Conservation (phyloP, 495 filamentous ascomycete genomes). For the Penicillium canariense region DNA sequence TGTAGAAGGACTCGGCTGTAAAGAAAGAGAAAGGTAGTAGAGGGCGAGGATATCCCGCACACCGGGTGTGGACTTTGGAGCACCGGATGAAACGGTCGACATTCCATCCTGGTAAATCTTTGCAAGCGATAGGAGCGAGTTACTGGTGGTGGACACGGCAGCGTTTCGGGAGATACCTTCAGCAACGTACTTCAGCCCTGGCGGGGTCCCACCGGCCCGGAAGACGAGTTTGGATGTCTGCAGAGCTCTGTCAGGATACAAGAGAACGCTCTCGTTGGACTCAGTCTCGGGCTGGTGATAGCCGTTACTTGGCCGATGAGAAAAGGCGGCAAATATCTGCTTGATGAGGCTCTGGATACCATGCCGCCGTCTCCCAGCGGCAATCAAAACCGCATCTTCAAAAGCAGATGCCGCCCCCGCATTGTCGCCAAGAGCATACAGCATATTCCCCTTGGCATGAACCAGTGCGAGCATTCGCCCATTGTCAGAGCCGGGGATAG, state of each 20-base stretch:
- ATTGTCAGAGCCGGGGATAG: constrained; percentile 84
- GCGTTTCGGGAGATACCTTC: constrained; percentile 73
- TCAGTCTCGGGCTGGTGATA: constrained; percentile 28
- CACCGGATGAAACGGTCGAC: constrained; percentile 65
- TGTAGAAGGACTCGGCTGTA: constrained; percentile 95
- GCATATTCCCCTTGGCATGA: constrained; percentile 97
- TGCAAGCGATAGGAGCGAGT: constrained; percentile 88
- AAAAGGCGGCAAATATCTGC: constrained; percentile 73
- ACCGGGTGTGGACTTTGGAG: constrained; percentile 61
- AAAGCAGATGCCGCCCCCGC: constrained; percentile 83
- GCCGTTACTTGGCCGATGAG: constrained; percentile 33
- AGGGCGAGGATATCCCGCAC: constrained; percentile 93
- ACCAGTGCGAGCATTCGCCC: constrained; percentile 88
- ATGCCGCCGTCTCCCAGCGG: constrained; percentile 66
- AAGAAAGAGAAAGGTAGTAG: constrained; percentile 92
- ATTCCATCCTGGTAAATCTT: constrained; percentile 99
- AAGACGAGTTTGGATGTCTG: constrained; percentile 86
- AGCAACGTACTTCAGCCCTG: constrained; percentile 74
- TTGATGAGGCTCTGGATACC: constrained; percentile 80
- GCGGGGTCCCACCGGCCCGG: constrained; percentile 70
- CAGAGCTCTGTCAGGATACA: constrained; percentile 81
- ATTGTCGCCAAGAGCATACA: constrained; percentile 88
- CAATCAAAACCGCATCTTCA: constrained; percentile 91
- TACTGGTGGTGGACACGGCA: constrained; percentile 90
- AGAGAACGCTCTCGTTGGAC: constrained; percentile 62